A percentile compares a stretch with the other conserved stretches of the same genome.
phyloP scores from a whole-genome alignment of 2,329 filamentous ascomycete genomes.

The Clarireedia homoeocarpa region DNA sequence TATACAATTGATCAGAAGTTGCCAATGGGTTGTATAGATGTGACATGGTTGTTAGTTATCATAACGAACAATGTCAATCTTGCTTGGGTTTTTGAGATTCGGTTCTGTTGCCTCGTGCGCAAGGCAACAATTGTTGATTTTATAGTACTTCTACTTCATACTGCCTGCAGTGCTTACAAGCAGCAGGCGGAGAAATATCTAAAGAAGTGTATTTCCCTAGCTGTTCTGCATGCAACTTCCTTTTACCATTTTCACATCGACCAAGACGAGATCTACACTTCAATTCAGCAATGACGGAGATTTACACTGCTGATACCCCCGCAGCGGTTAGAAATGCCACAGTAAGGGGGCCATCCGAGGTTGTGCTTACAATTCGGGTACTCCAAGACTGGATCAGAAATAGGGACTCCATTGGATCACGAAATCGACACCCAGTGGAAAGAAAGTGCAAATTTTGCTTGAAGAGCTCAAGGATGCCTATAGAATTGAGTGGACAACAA shows the following conservation, averaged over 20 bases:
- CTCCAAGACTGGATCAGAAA: neutral
- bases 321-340: conserved; percentile 12
- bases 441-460: conserved; percentile 44
- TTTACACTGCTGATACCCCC: conserved; percentile 11
- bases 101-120: conserved; percentile 17
- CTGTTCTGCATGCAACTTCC: neutral
- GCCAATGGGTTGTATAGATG: conserved; percentile 66
- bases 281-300: neutral
- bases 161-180: neutral
- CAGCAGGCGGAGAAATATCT: neutral
- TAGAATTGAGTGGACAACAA: conserved; percentile 38
- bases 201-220: neutral
- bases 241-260: neutral
- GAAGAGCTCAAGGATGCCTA: conserved; percentile 45
- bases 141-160: neutral
- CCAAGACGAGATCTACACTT: neutral
- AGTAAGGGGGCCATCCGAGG: neutral
- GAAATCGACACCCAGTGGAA: conserved; percentile 42
- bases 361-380: neutral
- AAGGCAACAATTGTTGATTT: conserved; percentile 16
- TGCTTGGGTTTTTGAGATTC: neutral
- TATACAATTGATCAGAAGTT: conserved; percentile 60
- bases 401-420: conserved; percentile 44
- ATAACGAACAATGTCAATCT: neutral
- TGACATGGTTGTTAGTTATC: conserved; percentile 37